Evolutionary conservation across 805 yeast genomes (phyloP).

Genomic region (Yarrowia deformans): DNA sequence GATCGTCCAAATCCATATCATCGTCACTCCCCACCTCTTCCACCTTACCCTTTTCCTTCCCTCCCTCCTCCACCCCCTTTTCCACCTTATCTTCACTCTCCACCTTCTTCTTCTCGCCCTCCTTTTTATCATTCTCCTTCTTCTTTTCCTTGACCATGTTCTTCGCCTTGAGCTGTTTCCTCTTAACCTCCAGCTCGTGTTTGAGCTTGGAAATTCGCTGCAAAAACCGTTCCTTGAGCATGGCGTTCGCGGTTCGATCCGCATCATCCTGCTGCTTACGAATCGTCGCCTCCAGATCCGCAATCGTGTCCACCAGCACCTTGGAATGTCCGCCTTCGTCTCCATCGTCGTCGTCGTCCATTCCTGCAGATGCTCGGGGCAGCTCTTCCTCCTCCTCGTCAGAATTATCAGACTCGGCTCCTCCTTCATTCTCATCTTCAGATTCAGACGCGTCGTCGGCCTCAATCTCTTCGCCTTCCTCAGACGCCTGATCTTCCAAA

Average conservation of each 20-base stretch:
- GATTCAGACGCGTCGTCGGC: constrained; percentile 61
- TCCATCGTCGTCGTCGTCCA: constrained; percentile 60
- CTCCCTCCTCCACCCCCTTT: constrained; percentile 50
- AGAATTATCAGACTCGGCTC: constrained; percentile 59
- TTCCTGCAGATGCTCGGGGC: constrained; percentile 43
- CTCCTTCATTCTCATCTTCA: constrained; percentile 64
- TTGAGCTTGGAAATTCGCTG: constrained; percentile 80
- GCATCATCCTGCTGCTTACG: constrained; percentile 76
- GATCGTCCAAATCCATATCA: constrained; percentile 1
- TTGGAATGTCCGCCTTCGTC: constrained; percentile 69
- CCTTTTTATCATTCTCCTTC: constrained; percentile 48
- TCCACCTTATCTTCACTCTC: constrained; percentile 51
- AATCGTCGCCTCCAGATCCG: constrained; percentile 80
- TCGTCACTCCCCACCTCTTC: constrained; percentile 45
- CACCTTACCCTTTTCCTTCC: constrained; percentile 45
- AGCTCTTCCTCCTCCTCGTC: constrained; percentile 60
- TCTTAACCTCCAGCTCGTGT: constrained; percentile 82
- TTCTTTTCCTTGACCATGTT: constrained; percentile 47
- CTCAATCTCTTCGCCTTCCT: constrained; percentile 57
- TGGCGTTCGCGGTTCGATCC: constrained; percentile 77
- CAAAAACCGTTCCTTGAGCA: constrained; percentile 83
- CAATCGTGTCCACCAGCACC: constrained; percentile 81
- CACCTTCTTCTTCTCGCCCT: constrained; percentile 48
- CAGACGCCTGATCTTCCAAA: constrained; percentile 54
- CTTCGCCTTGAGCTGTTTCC: constrained; percentile 61